Percentiles rank a stretch among this genome's conserved stretches.
Evolutionary conservation across 1,284 basidiomycete species (phyloP).

Genomic region (Singerocomus inundabilis): DNA sequence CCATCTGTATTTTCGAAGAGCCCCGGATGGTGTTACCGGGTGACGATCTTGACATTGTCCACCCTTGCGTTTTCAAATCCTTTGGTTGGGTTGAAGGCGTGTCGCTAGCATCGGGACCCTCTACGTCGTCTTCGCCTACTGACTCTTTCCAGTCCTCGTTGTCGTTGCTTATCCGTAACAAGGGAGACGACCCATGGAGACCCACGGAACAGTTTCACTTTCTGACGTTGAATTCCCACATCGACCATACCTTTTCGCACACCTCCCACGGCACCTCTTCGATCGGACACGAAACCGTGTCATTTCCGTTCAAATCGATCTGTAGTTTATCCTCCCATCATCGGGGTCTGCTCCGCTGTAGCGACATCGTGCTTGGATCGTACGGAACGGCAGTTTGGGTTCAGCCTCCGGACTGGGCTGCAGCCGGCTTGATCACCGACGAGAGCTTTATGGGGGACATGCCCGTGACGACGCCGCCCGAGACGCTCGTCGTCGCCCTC

Average conservation of each 20-base stretch:
- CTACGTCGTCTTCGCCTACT: constrained; percentile 1
- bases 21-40: constrained; percentile 32
- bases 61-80: constrained; percentile 44
- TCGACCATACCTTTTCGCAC: background rate
- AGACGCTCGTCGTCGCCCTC: constrained; percentile 45
- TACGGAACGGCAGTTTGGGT: constrained; percentile 60
- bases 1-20: constrained; percentile 52
- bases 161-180: constrained; percentile 53
- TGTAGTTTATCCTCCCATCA: constrained; percentile 30
- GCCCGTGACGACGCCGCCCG: constrained; percentile 29
- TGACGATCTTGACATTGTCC: constrained; percentile 22
- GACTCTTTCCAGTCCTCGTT: constrained; percentile 29
- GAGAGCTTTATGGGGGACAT: constrained; percentile 21
- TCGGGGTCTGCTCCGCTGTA: constrained; percentile 51
- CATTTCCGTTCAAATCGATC: constrained; percentile 35
- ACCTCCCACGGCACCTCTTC: constrained; percentile 3
- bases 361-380: constrained; percentile 48
- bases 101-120: constrained; percentile 37
- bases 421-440: constrained; percentile 34
- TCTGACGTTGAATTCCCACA: constrained; percentile 38
- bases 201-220: constrained; percentile 45
- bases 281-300: constrained; percentile 39
- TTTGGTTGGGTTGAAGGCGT: constrained; percentile 67
- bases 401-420: constrained; percentile 45
- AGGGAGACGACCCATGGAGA: constrained; percentile 58